These are phyloP conservation scores for Magnusiomyces suaveolens DNA, from an alignment of 1,139 yeast species.

Conservation along the genomic window DNA sequence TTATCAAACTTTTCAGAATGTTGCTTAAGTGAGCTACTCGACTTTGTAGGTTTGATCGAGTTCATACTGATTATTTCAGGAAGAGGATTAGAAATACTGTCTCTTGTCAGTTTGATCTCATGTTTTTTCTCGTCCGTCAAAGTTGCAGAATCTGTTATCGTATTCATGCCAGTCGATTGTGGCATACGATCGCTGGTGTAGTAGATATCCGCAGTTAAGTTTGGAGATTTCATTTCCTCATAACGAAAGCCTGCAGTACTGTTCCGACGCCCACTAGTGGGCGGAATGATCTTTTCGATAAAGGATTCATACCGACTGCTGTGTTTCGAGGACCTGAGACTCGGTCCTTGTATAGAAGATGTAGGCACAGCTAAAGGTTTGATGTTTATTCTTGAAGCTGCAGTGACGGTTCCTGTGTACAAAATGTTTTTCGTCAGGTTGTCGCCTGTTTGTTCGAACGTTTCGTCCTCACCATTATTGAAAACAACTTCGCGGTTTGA, in stretches of 20 bases:
- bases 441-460: not conserved
- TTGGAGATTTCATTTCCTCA: constrained; percentile 2
- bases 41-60: not conserved
- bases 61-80: not conserved
- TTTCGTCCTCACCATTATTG: not conserved
- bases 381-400: not conserved
- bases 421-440: not conserved
- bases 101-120: not conserved
- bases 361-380: not conserved
- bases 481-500: too few species aligned
- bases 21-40: not conserved
- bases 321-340: not conserved
- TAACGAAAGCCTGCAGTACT: constrained; percentile 4
- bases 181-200: constrained; percentile 2
- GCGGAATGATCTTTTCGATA: not conserved
- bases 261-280: not conserved
- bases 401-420: not conserved
- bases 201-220: not conserved
- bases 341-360: not conserved
- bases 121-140: not conserved
- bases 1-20: not conserved
- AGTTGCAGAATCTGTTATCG: not conserved
- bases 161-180: not conserved
- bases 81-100: not conserved
- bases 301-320: constrained; percentile 1